Base-by-base conservation (phyloP, 768 basidiomycete genomes). In the Phlebiopsis flavidoalba region DNA sequence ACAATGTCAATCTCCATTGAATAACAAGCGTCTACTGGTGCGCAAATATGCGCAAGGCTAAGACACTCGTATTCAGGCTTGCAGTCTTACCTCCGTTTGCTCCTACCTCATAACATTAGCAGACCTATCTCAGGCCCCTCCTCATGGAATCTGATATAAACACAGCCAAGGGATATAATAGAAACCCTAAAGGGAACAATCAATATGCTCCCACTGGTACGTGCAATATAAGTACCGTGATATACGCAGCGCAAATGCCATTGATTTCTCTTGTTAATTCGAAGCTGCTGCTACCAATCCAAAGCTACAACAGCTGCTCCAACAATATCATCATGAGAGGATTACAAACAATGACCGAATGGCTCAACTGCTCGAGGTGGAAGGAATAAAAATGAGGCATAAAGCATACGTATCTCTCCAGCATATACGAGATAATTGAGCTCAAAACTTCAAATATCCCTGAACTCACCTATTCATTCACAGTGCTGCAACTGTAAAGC, bases 401-500 rank as follows among this genome's bases (percentile, higher is more conserved):
- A n/a, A n/a, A n/a, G n/a, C n/a, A n/a, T n/a, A n/a, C n/a, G n/a
- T n/a, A n/a, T n/a, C n/a, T n/a, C n/a, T n/a, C n/a, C n/a, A n/a
- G n/a, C n/a, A n/a, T n/a, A n/a, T 60, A 35, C n/a, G 58, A 11
- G 12, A 46, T 11, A 11, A 46, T 37, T 53, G 22, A 40, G 8
- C 12, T 4, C 51, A 31, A n/a, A n/a, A 5, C 10, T n/a, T n/a
- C n/a, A n/a, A n/a, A n/a, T n/a, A n/a, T n/a, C n/a, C n/a, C n/a
- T n/a, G n/a, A n/a, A n/a, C n/a, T n/a, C n/a, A n/a, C n/a, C n/a
- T n/a, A n/a, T n/a, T n/a, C n/a, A n/a, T n/a, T n/a, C 31, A 8
- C 15, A 68, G 65, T 48, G 65, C 26, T 8, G 60, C 59, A 4
- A 65, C 61, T 19, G 65, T 68, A 2, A 65, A 66, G 45, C 63